Base-by-base conservation (phyloP, 2,329 filamentous ascomycete species). In the Ceratocystis huliohia region DNA sequence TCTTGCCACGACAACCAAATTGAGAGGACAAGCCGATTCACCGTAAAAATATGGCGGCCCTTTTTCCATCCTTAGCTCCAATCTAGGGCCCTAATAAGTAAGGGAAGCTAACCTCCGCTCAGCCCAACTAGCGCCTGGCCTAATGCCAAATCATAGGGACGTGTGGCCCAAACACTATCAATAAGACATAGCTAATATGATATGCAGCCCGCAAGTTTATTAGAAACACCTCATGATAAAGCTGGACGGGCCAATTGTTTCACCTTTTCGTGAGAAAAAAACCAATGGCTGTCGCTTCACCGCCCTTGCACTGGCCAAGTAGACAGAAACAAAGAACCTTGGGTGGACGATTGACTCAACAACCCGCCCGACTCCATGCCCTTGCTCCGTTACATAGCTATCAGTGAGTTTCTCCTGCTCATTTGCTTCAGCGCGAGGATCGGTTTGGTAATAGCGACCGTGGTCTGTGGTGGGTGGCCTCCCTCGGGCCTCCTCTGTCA, bases 1-100 rank as follows among this genome's bases (percentile, higher is more conserved):
- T 33, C 56, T 33, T 59, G 56, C 56, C 17, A 59, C 56, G 56
- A 59, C 56, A 59, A 59, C 56, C 56, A 37, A 20, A 33, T 33
- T 37, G 28, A 59, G 15, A 37, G 37, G 17, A 25, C 15, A 59
- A 20, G 25, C 25, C 15, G 56, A 59, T 17, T 33, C 28, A 37
- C 28, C 13, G 28, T 8, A 15, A 20, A 33, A 33, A 59, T 59
- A 59, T 15, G 3, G 10, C 37, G 25, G 25, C 56, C 30, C 30
- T 37, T 28, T 41, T 41, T 41, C 15, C 37, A 13, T 41, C 37
- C 5, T n/a, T 37, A 37, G 30, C 33, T 37, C 30, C 28, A 25
- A 15, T n/a, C 13, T 7, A 59, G 56, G 25, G 28, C 25, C 28
- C 15, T 37, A 30, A 8, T 41, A 41, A 15, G 37, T 41, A 13